Evolutionary conservation across 139 green algal genomes (phyloP).

Genomic region (Tetradesmus obliquus): DNA sequence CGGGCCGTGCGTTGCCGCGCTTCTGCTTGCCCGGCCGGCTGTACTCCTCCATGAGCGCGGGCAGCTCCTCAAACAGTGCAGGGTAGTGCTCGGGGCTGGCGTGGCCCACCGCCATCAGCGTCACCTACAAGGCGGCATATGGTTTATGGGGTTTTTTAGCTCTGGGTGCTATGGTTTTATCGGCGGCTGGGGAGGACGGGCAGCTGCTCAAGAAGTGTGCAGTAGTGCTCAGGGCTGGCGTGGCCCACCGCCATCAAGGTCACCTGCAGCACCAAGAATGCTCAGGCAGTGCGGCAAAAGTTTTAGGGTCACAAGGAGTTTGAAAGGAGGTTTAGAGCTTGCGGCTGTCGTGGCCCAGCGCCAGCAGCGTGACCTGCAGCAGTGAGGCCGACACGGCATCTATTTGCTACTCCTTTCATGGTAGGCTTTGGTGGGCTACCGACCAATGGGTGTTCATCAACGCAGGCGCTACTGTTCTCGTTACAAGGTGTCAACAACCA

Average conservation of each 20-base stretch:
- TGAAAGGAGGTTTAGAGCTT: not conserved
- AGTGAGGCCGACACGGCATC: no score
- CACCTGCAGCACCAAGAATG: not conserved
- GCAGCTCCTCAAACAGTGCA: constrained; percentile 50
- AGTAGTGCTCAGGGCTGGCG: constrained; percentile 62
- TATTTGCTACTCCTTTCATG: no score
- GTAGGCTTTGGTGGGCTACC: no score
- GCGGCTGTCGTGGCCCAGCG: no score
- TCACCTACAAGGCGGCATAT: constrained; percentile 9
- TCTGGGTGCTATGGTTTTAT: no score
- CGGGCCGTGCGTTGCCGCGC: constrained; percentile 18
- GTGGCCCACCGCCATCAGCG: constrained; percentile 78
- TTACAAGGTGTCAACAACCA: no score
- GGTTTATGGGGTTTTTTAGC: no score
- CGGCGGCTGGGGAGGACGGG: no score
- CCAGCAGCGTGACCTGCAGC: no score
- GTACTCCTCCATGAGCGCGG: constrained; percentile 49
- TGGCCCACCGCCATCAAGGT: constrained; percentile 77
- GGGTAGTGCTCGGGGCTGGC: constrained; percentile 63
- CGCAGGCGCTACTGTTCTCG: no score
- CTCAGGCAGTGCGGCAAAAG: no score
- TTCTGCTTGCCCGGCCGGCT: constrained; percentile 12
- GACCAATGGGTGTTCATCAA: no score
- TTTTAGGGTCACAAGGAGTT: not conserved
- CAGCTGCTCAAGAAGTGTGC: constrained; percentile 42